Evolutionary conservation across 2,329 filamentous ascomycete genomes (phyloP).

Genomic region (Dactylellina sp.): DNA sequence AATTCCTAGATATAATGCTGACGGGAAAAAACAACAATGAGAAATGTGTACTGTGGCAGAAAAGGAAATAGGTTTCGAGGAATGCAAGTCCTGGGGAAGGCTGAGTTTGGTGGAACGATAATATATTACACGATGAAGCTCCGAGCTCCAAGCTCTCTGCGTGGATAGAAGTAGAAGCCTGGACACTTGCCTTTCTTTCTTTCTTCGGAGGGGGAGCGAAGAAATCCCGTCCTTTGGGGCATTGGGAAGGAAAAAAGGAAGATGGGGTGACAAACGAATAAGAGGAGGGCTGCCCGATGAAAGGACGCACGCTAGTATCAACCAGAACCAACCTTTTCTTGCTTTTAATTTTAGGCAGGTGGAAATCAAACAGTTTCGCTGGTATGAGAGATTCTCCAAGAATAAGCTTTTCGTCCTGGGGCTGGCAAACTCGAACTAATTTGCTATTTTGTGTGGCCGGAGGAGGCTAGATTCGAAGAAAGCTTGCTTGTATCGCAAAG

Average conservation of each 20-base stretch:
- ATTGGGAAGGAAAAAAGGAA: slow-evolving; percentile 30
- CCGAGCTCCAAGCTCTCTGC: slow-evolving; percentile 12
- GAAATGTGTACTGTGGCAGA: neutral
- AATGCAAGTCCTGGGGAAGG: slow-evolving; percentile 5
- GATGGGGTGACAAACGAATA: slow-evolving; percentile 18
- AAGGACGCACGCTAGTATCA: slow-evolving; percentile 25
- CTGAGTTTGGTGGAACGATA: slow-evolving; percentile 18
- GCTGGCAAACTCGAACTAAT: no score
- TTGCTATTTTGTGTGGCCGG: no score
- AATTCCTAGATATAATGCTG: no score
- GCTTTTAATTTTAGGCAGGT: slow-evolving; percentile 21
- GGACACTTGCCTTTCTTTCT: slow-evolving; percentile 9
- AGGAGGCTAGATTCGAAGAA: slow-evolving; percentile 29
- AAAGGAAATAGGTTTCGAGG: neutral
- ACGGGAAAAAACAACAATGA: no score
- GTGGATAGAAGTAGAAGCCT: neutral
- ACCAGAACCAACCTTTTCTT: slow-evolving; percentile 30
- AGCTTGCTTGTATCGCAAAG: slow-evolving; percentile 24
- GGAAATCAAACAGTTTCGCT: slow-evolving; percentile 18
- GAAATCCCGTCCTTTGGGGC: slow-evolving; percentile 7
- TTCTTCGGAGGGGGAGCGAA: slow-evolving; percentile 4
- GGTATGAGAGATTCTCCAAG: neutral
- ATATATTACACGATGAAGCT: slow-evolving; percentile 17
- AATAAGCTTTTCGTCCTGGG: neutral
- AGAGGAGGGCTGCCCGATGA: slow-evolving; percentile 16